Evolutionary conservation across 768 basidiomycete species (phyloP).

Genomic region (Dioszegia hungarica): DNA sequence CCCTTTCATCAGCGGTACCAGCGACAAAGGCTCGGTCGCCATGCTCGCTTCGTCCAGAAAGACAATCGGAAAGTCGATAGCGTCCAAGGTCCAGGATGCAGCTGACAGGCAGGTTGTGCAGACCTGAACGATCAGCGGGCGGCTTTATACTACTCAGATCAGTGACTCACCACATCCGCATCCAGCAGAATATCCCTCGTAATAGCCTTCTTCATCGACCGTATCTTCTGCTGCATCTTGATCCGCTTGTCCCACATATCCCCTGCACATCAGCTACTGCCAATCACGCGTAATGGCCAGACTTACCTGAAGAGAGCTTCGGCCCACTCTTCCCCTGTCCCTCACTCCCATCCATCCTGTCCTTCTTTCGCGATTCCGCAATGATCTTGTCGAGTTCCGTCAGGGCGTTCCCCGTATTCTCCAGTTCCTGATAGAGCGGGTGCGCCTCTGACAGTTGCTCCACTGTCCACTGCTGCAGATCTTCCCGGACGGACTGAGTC

Average conservation of each 20-base stretch:
- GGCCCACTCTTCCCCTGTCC: too few species aligned
- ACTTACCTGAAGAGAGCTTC: too few species aligned
- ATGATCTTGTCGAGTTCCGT: background rate
- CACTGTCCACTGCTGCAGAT: constrained; percentile 53
- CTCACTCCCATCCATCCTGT: too few species aligned
- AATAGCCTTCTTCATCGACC: constrained; percentile 11
- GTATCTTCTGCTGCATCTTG: constrained; percentile 4
- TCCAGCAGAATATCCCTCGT: constrained; percentile 23
- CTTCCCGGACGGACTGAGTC: constrained; percentile 58
- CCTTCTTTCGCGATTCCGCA: background rate
- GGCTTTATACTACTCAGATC: background rate
- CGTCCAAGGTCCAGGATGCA: constrained; percentile 57
- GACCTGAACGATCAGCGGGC: constrained; percentile 24
- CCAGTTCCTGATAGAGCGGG: constrained; percentile 54
- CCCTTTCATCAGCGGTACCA: constrained; percentile 91
- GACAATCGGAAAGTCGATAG: constrained; percentile 81
- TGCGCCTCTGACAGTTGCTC: constrained; percentile 58
- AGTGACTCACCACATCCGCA: constrained; percentile 41
- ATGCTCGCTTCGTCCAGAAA: constrained; percentile 94
- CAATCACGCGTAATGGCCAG: too few species aligned
- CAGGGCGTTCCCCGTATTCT: constrained; percentile 25
- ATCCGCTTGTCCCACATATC: background rate
- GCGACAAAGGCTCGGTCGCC: constrained; percentile 87
- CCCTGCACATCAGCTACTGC: background rate
- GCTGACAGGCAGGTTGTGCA: constrained; percentile 85